Conservation (phyloP, 202 grass and related monocot species). For the Carex arenaria region DNA sequence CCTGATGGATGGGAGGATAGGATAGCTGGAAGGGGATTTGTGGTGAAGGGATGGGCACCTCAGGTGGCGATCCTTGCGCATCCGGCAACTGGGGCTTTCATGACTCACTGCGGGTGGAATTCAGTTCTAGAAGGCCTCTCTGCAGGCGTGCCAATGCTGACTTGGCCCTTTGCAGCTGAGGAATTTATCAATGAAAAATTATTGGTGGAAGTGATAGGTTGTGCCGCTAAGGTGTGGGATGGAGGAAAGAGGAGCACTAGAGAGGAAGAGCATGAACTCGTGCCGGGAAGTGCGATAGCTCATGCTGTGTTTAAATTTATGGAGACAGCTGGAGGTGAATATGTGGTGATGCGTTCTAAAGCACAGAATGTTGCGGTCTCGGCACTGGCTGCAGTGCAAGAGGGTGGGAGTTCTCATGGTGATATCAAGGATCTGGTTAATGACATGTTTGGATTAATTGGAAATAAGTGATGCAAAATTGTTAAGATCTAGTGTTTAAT, state of each 20-base stretch:
- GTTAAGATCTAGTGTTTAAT: neutral
- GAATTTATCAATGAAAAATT: constrained; percentile 50
- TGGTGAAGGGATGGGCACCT: constrained; percentile 44
- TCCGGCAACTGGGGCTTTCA: constrained; percentile 35
- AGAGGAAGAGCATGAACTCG: constrained; percentile 17
- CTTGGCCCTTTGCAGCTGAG: constrained; percentile 50
- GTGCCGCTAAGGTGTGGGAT: constrained; percentile 36
- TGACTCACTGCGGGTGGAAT: constrained; percentile 60
- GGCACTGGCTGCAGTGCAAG: constrained; percentile 7
- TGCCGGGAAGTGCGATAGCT: constrained; percentile 25
- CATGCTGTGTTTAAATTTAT: constrained; percentile 26
- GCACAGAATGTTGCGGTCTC: constrained; percentile 17
- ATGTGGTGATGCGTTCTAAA: neutral
- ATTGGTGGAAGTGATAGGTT: constrained; percentile 35
- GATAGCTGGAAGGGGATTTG: constrained; percentile 37
- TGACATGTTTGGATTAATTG: constrained; percentile 23
- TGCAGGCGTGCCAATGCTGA: constrained; percentile 29
- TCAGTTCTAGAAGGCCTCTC: constrained; percentile 29
- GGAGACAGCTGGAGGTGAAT: neutral
- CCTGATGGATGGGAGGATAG: constrained; percentile 20
- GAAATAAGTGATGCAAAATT: neutral
- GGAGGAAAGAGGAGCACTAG: neutral
- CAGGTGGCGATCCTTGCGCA: constrained; percentile 41
- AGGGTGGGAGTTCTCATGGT: constrained; percentile 27
- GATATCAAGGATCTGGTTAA: constrained; percentile 22